Conservation (phyloP, 306 rosid genomes). For the Vachellia collinsii region DNA sequence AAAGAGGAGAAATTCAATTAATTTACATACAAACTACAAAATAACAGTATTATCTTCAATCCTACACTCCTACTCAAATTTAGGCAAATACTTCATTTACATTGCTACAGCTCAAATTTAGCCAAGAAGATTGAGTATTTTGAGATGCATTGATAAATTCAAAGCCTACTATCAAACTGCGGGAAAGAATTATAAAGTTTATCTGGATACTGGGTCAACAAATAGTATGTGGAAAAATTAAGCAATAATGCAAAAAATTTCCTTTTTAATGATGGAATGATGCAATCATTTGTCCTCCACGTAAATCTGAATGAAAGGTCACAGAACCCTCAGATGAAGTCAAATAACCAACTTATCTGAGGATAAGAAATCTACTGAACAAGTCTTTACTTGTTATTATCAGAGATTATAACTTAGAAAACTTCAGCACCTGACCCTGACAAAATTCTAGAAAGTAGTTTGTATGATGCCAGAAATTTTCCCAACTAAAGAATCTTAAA, state of each 20-base stretch:
- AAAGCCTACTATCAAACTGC: not conserved
- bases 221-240: not conserved
- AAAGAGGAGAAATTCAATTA: constrained; percentile 18
- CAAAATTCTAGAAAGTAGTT: constrained; percentile 3
- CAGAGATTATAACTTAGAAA: not conserved
- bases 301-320: constrained; percentile 22
- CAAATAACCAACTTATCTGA: constrained; percentile 6
- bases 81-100: not conserved
- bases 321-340: not conserved
- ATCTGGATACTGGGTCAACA: constrained; percentile 22
- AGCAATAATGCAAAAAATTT: not conserved
- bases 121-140: not conserved
- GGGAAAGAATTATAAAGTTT: not conserved
- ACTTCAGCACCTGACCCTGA: constrained; percentile 12
- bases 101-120: not conserved
- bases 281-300: not conserved
- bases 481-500: constrained; percentile 31
- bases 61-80: constrained; percentile 13
- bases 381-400: constrained; percentile 23
- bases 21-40: constrained; percentile 23
- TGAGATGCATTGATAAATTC: constrained; percentile 1
- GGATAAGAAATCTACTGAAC: constrained; percentile 3
- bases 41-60: constrained; percentile 15
- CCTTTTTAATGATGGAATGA: not conserved
- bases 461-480: constrained; percentile 5